These are phyloP conservation scores for Kwoniella bestiolae DNA, from an alignment of 768 basidiomycete genomes.

Conservation along the genomic window DNA sequence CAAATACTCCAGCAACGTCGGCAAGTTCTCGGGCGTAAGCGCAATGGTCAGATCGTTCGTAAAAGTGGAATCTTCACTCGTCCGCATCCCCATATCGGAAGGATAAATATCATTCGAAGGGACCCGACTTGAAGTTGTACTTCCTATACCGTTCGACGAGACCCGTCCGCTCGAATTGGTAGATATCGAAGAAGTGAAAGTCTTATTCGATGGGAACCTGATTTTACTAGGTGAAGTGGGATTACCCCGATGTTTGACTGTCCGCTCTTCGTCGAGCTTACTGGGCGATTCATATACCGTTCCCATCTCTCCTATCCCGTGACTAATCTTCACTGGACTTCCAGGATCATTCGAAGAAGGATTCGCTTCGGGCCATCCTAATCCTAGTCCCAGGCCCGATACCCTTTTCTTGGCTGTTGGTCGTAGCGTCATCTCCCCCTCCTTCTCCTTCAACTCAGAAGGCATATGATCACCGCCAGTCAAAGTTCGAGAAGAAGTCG, in stretches of 20 bases:
- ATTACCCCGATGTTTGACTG: background rate
- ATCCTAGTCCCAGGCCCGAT: constrained; percentile 33
- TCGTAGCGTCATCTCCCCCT: constrained; percentile 31
- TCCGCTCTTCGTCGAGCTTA: background rate
- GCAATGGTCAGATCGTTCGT: constrained; percentile 22
- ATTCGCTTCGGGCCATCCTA: constrained; percentile 33
- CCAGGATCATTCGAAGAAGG: background rate
- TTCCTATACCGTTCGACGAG: no score
- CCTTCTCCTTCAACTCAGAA: background rate
- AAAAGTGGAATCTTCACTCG: background rate
- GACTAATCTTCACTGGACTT: background rate
- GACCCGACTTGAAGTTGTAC: background rate
- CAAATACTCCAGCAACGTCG: constrained; percentile 42
- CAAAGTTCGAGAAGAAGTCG: background rate
- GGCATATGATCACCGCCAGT: background rate
- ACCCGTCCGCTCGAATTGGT: no score
- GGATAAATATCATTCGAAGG: background rate
- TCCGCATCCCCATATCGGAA: background rate
- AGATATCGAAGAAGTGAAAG: no score
- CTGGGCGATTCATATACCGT: constrained; percentile 1
- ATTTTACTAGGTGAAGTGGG: background rate
- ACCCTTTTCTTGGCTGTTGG: constrained; percentile 18
- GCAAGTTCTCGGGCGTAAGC: constrained; percentile 49
- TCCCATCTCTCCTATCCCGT: constrained; percentile 3
- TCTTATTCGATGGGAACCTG: background rate